Base-by-base conservation (phyloP, 495 filamentous ascomycete species). In the Neurospora sp. region DNA sequence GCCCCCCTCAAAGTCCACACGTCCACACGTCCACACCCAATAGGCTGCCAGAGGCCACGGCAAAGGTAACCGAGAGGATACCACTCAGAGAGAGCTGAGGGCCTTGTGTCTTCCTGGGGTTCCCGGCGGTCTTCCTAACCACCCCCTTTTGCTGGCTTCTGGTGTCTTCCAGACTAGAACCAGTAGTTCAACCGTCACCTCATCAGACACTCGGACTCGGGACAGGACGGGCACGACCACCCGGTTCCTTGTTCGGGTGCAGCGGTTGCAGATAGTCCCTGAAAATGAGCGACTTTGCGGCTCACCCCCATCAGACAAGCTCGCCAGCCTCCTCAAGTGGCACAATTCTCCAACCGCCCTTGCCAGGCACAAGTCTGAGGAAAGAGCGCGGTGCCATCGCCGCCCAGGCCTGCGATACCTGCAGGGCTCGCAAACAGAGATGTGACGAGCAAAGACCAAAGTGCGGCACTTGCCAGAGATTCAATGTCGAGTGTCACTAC, bases 371-470 rank as follows among this genome's bases (percentile, higher is more conserved):
- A n/a, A 74, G 69, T 46, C 71, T 77, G 12, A 72, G 85, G 73
- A 85, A 85, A 77, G 83, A 84, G 76, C 81, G 85, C 75, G 85
- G 85, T 37, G 83, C 83, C 20, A 85, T 87, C 74, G 85, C 85
- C 71, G 83, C 66, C 2, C 44, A 78, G 92, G 93, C 76, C 35
- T 97, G 93, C 82, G 92, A 94, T 83, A 96, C 93, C 39, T 97
- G 93, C 79, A 87, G 93, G 70, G 85, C 87, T 69, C 88, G 93
- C 42, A 97, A 97, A 86, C 95, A 96, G 81, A 94, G 93, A 84
- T 97, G 93, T 80, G 93, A 96, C 79, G 93, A 97, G 79, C 88
- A 89, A 79, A 91, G 95, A 78, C 93, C 93, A 49, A 90, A 90
- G 80, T 97, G 93, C 89, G 78, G 84, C 74, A 83, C 85, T n/a